Evolutionary conservation across 257 asterid genomes (phyloP).

Genomic region (Solanum piurae): DNA sequence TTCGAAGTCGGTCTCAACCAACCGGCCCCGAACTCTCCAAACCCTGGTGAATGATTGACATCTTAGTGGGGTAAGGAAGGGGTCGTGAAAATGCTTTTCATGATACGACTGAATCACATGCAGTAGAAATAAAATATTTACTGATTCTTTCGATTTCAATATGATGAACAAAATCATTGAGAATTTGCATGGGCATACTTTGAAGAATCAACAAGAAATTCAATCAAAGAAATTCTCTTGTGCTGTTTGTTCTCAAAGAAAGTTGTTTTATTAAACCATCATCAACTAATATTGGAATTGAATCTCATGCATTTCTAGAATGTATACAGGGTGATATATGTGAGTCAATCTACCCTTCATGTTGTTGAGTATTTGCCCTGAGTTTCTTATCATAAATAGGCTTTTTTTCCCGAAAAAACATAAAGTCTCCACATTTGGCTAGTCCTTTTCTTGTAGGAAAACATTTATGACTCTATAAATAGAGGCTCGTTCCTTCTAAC

Average conservation of each 20-base stretch:
- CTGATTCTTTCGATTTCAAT: not conserved
- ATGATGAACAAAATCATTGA: not conserved
- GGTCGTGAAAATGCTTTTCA: not conserved
- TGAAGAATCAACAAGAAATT: too few relatives aligned
- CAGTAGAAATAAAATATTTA: not conserved
- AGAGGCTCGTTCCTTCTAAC: not conserved
- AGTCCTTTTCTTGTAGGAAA: not conserved
- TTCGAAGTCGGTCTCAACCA: not conserved
- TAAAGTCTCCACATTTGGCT: not conserved
- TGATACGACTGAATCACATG: not conserved
- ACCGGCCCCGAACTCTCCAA: not conserved
- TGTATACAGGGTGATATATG: not conserved
- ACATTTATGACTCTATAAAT: too few relatives aligned
- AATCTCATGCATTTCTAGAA: too few relatives aligned
- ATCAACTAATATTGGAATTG: not conserved
- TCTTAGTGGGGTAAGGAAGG: not conserved
- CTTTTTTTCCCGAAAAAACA: not conserved
- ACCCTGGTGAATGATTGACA: not conserved
- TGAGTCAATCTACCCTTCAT: not conserved
- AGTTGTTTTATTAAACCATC: not conserved
- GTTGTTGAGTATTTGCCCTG: not conserved
- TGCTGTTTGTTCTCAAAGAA: not conserved
- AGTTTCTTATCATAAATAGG: not conserved
- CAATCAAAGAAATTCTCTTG: not conserved
- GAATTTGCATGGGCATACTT: not conserved